Base-by-base conservation (phyloP, 2,329 filamentous ascomycete genomes). In the Fusarium pseudonygamai region DNA sequence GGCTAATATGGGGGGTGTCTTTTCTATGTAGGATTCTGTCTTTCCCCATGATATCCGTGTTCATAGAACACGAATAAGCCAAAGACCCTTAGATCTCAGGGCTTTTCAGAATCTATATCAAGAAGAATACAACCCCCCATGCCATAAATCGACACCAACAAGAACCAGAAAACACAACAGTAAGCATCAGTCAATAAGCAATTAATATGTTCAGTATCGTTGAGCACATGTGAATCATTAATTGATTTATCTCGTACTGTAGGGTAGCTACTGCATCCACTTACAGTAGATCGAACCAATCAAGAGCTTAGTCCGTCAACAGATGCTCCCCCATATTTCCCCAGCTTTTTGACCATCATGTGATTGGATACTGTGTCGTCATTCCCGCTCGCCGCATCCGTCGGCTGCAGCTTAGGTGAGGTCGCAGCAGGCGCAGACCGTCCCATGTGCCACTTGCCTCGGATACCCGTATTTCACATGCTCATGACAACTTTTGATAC, bases 391-490 rank as follows among this genome's bases (percentile, higher is more conserved):
- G 72, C 75, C 47, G 70, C 67, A 74, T 75, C 72, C 69, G 72
- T 75, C 75, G 70, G 69, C 63, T 72, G 66, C 68, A 75, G 71
- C 63, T 67, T 55, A 66, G 69, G 60, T 72, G 65, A 69, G 64
- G 66, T 69, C 30, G 65, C 37, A 60, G 43, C 53, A 69, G 64
- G 61, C 52, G 67, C 56, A 71, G 52, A 56, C 50, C 32, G 61
- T 75, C 70, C 62, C 75, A 74, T 77, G 75, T 78, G 75, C 72
- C 60, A 68, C 66, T 74, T 77, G 74, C 77, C 77, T 78, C 77
- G 77, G 77, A 76, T 69, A 77, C 71, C 65, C 58, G 63, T 71
- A 66, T 78, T 69, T 78, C 77, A 78, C 77, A 78, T 78, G 77
- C 74, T 71, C 76, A 76, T 67, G 45, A 64, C 47, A 60, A 43